Evolutionary conservation across 352 stramenopile species (phyloP).

Genomic region (Globisporangium apiculatum): DNA sequence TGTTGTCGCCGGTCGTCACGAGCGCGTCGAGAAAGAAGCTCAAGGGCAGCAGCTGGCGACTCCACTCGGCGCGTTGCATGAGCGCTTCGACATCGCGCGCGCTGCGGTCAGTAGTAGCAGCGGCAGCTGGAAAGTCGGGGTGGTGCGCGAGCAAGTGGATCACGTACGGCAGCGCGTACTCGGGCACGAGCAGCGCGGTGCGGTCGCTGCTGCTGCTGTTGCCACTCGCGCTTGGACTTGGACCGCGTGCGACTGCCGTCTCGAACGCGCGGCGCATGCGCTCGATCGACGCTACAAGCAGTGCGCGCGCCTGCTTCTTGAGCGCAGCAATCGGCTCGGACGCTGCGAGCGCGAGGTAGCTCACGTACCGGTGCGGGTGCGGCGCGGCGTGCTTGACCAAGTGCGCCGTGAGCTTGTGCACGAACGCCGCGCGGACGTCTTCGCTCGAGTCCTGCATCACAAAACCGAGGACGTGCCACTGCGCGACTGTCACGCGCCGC

Average conservation of each 20-base stretch:
- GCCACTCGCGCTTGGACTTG: too few species aligned
- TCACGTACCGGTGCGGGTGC: constrained; percentile 77
- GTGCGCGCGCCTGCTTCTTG: constrained; percentile 44
- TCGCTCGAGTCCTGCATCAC: constrained; percentile 69
- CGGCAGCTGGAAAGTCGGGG: constrained; percentile 46
- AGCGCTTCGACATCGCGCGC: constrained; percentile 5
- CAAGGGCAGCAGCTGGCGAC: constrained; percentile 44
- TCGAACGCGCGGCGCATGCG: constrained; percentile 78
- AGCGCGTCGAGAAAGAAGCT: constrained; percentile 71
- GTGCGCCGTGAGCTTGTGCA: constrained; percentile 69
- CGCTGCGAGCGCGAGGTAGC: constrained; percentile 60
- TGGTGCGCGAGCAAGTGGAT: constrained; percentile 81
- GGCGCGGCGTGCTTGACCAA: constrained; percentile 55
- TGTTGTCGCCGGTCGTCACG: constrained; percentile 73
- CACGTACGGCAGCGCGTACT: constrained; percentile 76
- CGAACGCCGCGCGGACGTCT: constrained; percentile 58
- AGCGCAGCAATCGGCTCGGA: constrained; percentile 37
- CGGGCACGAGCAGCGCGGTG: constrained; percentile 64
- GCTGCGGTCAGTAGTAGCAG: constrained; percentile 5
- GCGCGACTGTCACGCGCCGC: constrained; percentile 29
- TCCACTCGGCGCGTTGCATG: constrained; percentile 35
- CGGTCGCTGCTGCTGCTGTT: not conserved
- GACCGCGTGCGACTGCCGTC: constrained; percentile 22
- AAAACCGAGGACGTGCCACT: constrained; percentile 79
- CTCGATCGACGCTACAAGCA: constrained; percentile 53